Conservation (phyloP, 2,329 filamentous ascomycete genomes). For the Thyridium curvatum region DNA sequence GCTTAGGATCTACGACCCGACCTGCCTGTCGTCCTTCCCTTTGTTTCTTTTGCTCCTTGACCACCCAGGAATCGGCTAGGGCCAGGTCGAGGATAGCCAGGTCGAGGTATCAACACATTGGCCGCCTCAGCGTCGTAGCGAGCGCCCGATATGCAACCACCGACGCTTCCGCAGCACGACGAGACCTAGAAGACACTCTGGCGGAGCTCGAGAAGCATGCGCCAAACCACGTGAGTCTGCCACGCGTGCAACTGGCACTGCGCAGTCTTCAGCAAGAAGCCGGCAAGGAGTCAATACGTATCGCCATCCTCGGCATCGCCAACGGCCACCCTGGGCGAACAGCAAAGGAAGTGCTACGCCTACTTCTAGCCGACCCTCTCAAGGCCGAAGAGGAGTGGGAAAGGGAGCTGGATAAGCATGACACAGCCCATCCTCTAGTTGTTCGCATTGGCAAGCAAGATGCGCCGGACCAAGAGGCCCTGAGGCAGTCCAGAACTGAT, state of each 20-base stretch:
- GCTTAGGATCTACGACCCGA: conserved; percentile 2
- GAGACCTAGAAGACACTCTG: conserved; percentile 54
- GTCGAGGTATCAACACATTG: too few relatives aligned
- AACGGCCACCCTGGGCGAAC: conserved; percentile 32
- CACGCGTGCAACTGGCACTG: conserved; percentile 65
- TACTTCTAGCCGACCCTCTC: conserved; percentile 67
- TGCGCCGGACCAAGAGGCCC: conserved; percentile 8
- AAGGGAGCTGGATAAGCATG: conserved; percentile 46
- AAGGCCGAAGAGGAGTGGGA: conserved; percentile 61
- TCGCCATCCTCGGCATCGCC: conserved; percentile 49
- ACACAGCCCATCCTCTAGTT: conserved; percentile 51
- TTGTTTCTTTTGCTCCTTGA: conserved; percentile 24
- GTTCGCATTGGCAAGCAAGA: conserved; percentile 45
- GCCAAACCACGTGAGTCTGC: conserved; percentile 58
- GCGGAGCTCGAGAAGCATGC: conserved; percentile 54
- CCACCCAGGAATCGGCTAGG: conserved; percentile 3
- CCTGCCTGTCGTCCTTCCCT: conserved; percentile 8
- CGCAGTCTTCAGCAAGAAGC: conserved; percentile 52
- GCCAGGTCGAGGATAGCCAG: too few relatives aligned
- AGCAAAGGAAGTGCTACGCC: conserved; percentile 59
- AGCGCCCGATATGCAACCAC: too few relatives aligned
- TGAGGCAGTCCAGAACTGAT: conserved; percentile 4
- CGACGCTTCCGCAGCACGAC: conserved; percentile 20
- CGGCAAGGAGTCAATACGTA: conserved; percentile 50
- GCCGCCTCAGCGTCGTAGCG: too few relatives aligned